Evolutionary conservation across 2,329 filamentous ascomycete species (phyloP).

Genomic region (Fusarium graminum): DNA sequence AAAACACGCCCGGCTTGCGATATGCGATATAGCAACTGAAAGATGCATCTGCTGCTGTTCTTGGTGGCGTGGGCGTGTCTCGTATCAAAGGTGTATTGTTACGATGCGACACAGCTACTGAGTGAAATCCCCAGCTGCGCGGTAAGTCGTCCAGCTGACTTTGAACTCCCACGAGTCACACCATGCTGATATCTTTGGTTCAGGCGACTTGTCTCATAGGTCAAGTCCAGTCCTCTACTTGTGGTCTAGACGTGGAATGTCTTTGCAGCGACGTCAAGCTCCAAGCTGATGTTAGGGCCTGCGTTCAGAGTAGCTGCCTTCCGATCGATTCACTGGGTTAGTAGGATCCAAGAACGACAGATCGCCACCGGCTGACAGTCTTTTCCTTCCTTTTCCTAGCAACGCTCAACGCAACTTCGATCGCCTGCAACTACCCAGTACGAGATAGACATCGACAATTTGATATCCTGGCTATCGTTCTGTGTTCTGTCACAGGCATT

Average conservation of each 20-base stretch:
- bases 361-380: fast-evolving
- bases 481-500: slow-evolving; percentile 1
- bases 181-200: background rate
- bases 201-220: background rate
- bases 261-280: slow-evolving; percentile 4
- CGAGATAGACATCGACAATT: slow-evolving; percentile 13
- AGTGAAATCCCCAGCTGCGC: background rate
- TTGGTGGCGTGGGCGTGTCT: background rate
- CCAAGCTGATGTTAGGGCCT: background rate
- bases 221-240: background rate
- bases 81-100: background rate
- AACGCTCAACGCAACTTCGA: background rate
- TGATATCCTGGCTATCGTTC: background rate
- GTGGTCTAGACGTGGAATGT: slow-evolving; percentile 8
- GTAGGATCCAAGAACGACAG: fast-evolving
- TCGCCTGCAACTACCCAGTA: slow-evolving; percentile 3
- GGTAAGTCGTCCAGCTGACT: background rate
- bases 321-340: slow-evolving; percentile 1
- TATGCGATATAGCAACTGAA: background rate
- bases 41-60: background rate
- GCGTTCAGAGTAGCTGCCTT: slow-evolving; percentile 1
- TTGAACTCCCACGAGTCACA: background rate
- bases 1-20: background rate
- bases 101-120: background rate
- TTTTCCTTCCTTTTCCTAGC: background rate